Base-by-base conservation (phyloP, 2,329 filamentous ascomycete genomes). In the Microthyrium microscopicum region DNA sequence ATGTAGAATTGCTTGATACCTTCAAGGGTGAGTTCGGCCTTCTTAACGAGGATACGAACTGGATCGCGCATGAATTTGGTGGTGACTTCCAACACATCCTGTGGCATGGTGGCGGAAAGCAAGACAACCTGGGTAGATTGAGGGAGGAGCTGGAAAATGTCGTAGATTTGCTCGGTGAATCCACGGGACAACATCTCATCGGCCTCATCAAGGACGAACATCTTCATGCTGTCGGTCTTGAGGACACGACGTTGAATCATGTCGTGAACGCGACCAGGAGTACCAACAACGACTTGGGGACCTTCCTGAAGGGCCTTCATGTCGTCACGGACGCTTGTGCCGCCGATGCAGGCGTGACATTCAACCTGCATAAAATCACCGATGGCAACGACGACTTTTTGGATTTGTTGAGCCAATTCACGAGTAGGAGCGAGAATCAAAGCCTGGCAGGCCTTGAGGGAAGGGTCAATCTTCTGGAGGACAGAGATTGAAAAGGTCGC, bases 1-100 rank as follows among this genome's bases (percentile, higher is more conserved):
- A 98, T 95, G 70, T 94, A 98, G 70, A 94, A 98, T 62, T 98
- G 89, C 74, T 98, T 98, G 58, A 98, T 92, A 82, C 89, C 89
- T 68, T 98, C 89, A 39, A 98, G 83, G 54, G 89, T 98, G 61
- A 98, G 77, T 61, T 98, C 89, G 56, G 91, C 87, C 75, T 93
- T 93, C 80, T 98, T 98, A 64, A 98, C 89, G 49, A 98, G 73
- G 56, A 98, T 95, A 56, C 89, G 85, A 61, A 98, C 81, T 47
- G 89, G 89, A 64, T 98, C 89, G 52, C 84, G 85, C 89, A 98
- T 98, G 73, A 98, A 98, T 70, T 94, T 94, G 66, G 87, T 95
- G 56, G 89, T 98, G 56, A 98, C 85, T 69, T 98, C 89, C 41
- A 98, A 77, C 42, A 98, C 89, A 56, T 98, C 89, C 70, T 94